Base-by-base conservation (phyloP, 2,329 filamentous ascomycete genomes). In the Chaetomium globosum region DNA sequence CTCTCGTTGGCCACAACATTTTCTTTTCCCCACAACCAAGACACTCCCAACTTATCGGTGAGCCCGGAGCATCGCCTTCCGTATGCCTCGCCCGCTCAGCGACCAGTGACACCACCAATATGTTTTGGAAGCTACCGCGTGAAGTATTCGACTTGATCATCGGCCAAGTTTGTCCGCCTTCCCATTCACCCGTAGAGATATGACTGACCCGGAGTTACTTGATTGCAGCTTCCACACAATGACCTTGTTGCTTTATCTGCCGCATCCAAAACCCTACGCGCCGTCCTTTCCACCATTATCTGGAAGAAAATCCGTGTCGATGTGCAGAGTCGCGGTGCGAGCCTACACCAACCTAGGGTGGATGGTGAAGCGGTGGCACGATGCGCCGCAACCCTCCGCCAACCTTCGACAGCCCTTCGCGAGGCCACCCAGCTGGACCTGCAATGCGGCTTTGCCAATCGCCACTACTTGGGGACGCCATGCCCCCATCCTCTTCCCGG, bases 71-170 rank as follows among this genome's bases (percentile, higher is more conserved):
- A 12, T n/a, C n/a, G 8, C 12, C n/a, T 3, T 48, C 46, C n/a
- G 10, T 6, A 8, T 3, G 19, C 19, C 46, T 48, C 26, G 12
- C 8, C 12, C 6, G 16, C 21, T 21, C 36, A 21, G 4, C 26
- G 26, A 26, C 26, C 26, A 26, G 26, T 26, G 19, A n/a, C 16
- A 46, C 36, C 26, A 12, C n/a, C 7, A 12, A 4, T 1, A 46
- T 57, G 55, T 30, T 57, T 12, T 57, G 55, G 13, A 30, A 16
- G 21, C 16, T 57, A 13, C 55, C 55, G 4, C 36, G 28, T n/a
- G 56, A 58, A 33, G 36, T 49, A 19, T 49, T 58, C 23, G 56
- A 58, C 39, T 21, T 58, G 3, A 30, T 58, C 1, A 16, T 58
- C 19, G 0, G 1, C 26, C 1, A 49, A 3, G 56, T 58, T 10